Percentiles rank a stretch among this genome's conserved stretches.
Conservation (phyloP, 805 yeast genomes). For the Yueomyces sinensis region DNA sequence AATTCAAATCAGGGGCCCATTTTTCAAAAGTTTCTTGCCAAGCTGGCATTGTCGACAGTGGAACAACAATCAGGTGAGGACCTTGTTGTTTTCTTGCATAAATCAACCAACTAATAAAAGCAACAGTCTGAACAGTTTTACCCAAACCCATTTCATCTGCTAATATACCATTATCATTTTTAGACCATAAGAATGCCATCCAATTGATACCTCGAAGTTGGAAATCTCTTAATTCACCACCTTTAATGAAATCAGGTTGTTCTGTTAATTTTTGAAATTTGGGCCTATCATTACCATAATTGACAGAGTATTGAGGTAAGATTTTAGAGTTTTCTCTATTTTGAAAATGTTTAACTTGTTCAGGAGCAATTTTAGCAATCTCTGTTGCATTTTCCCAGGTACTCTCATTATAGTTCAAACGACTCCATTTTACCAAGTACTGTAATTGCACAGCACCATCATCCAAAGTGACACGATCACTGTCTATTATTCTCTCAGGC, state of each 20-base stretch:
- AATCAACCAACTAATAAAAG: conserved; percentile 88
- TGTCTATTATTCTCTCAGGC: conserved; percentile 82
- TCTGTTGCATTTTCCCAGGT: conserved; percentile 93
- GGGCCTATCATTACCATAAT: conserved; percentile 66
- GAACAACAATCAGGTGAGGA: conserved; percentile 93
- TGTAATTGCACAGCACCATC: conserved; percentile 54
- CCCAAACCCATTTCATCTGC: conserved; percentile 99
- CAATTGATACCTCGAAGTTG: conserved; percentile 96
- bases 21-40: conserved; percentile 98
- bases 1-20: conserved; percentile 95
- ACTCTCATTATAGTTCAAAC: conserved; percentile 87
- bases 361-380: conserved; percentile 75
- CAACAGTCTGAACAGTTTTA: conserved; percentile 92
- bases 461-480: conserved; percentile 49
- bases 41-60: conserved; percentile 90
- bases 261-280: conserved; percentile 71
- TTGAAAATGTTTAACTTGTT: conserved; percentile 73
- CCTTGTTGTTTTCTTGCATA: conserved; percentile 96
- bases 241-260: conserved; percentile 84
- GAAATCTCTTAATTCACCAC: conserved; percentile 90
- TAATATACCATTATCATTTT: conserved; percentile 91
- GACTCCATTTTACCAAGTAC: conserved; percentile 86
- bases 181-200: conserved; percentile 99
- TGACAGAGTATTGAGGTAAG: conserved; percentile 67
- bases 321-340: conserved; percentile 72